Evolutionary conservation across 1,284 basidiomycete species (phyloP).

Genomic region (Athelia sp.): DNA sequence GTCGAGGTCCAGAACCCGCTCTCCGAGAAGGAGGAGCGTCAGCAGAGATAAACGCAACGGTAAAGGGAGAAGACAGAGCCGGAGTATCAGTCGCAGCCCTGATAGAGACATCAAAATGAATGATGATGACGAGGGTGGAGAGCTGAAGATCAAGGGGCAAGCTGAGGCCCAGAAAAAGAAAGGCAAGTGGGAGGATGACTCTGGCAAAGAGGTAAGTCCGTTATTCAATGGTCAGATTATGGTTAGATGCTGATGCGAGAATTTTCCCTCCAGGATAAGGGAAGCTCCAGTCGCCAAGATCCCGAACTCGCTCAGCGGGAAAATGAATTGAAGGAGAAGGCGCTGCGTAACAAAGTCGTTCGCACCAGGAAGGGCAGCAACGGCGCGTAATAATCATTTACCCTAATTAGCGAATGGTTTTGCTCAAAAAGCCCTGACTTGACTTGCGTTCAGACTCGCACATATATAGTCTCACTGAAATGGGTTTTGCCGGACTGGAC

Average conservation of each 20-base stretch:
- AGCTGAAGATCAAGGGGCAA: conserved; percentile 72
- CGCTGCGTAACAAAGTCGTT: conserved; percentile 76
- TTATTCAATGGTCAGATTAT: no score
- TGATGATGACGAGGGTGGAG: conserved; percentile 37
- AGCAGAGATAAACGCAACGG: conserved; percentile 18
- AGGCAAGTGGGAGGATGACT: conserved; percentile 43
- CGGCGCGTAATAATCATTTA: no score
- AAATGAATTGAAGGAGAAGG: conserved; percentile 72
- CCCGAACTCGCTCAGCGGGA: conserved; percentile 56
- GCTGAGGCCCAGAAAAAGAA: conserved; percentile 47
- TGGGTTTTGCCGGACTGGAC: no score
- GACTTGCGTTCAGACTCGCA: no score
- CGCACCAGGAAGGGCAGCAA: conserved; percentile 53
- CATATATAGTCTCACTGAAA: no score
- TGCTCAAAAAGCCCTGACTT: no score
- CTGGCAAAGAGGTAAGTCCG: conserved; percentile 10
- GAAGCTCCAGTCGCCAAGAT: background rate
- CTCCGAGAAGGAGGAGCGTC: conserved; percentile 21
- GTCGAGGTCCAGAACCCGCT: conserved; percentile 20
- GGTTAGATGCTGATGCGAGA: background rate
- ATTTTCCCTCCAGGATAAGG: background rate
- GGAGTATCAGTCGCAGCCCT: conserved; percentile 17
- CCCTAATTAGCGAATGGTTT: no score
- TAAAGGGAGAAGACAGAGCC: conserved; percentile 19
- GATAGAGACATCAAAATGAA: conserved; percentile 35